phyloP scores from a whole-genome alignment of 441 rosid genomes.

The Cnidoscolus chayamansa region DNA sequence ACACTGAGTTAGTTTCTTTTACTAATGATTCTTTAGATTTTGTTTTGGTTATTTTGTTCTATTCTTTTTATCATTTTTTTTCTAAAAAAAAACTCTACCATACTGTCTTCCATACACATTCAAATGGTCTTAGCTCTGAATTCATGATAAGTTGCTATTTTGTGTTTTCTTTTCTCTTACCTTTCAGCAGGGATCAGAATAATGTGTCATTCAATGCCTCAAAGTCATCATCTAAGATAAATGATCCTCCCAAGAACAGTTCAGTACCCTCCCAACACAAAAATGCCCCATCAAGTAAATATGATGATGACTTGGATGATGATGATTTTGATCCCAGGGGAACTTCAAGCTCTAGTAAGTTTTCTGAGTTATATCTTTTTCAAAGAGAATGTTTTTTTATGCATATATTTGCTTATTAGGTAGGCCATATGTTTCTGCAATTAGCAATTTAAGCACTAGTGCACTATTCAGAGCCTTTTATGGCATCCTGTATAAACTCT shows the following conservation, averaged over 20 bases:
- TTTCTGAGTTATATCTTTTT: slow-evolving; percentile 5
- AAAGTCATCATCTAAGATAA: slow-evolving; percentile 41
- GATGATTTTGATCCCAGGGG: slow-evolving; percentile 99
- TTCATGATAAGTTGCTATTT: not conserved
- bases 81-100: not conserved
- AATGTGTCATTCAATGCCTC: slow-evolving; percentile 37
- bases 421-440: not conserved
- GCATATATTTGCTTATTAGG: not conserved
- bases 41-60: not conserved
- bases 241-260: slow-evolving; percentile 39
- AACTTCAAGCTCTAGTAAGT: slow-evolving; percentile 68
- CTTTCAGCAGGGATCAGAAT: slow-evolving; percentile 62
- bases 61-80: not conserved
- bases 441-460: not conserved
- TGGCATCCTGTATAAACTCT: not conserved
- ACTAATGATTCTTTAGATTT: not conserved
- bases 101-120: not conserved
- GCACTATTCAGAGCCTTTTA: not conserved
- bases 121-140: not conserved
- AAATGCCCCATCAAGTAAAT: slow-evolving; percentile 41
- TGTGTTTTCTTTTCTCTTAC: slow-evolving; percentile 15
- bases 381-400: not conserved
- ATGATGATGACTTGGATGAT: slow-evolving; percentile 75
- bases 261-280: slow-evolving; percentile 39
- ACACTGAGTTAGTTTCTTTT: not conserved